Conservation (phyloP, 2,329 filamentous ascomycete species). For the Bimuria novae-zelandiae region DNA sequence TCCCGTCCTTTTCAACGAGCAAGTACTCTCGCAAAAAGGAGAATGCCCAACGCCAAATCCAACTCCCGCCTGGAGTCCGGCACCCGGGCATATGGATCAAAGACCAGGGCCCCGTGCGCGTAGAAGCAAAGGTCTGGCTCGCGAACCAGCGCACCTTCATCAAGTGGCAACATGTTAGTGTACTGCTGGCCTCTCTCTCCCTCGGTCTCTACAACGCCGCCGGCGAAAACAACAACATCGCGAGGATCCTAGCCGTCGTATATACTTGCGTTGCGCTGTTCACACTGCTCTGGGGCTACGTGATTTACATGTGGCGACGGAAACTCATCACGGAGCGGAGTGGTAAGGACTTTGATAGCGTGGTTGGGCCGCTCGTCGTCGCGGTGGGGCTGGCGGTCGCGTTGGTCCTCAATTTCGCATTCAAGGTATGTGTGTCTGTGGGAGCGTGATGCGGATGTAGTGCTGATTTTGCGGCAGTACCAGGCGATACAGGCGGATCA, state of each 20-base stretch:
- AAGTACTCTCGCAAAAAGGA: conserved; percentile 61
- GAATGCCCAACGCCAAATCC: conserved; percentile 46
- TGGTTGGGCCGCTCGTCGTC: conserved; percentile 81
- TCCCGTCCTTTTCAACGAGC: conserved; percentile 81
- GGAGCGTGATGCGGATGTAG: neutral
- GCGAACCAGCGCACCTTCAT: conserved; percentile 98
- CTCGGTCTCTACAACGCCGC: conserved; percentile 89
- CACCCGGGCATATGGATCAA: conserved; percentile 91
- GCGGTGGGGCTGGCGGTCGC: conserved; percentile 78
- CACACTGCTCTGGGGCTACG: conserved; percentile 84
- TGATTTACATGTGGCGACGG: conserved; percentile 75
- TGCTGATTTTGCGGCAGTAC: conserved; percentile 15
- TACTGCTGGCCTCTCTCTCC: conserved; percentile 82
- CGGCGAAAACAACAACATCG: conserved; percentile 72
- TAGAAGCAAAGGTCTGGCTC: conserved; percentile 98
- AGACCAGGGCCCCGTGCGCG: conserved; percentile 85
- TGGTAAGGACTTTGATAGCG: conserved; percentile 90
- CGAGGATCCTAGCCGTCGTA: conserved; percentile 76
- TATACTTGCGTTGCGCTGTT: conserved; percentile 85
- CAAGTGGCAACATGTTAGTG: conserved; percentile 96
- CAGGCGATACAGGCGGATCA: conserved; percentile 13
- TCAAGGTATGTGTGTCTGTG: conserved; percentile 66
- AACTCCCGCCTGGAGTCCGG: conserved; percentile 83
- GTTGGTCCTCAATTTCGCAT: conserved; percentile 83
- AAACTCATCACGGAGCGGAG: conserved; percentile 83